Percentiles rank a stretch among this genome's conserved stretches.
Evolutionary conservation across 805 yeast species (phyloP).

Genomic region (Cyberlindnera japonica): DNA sequence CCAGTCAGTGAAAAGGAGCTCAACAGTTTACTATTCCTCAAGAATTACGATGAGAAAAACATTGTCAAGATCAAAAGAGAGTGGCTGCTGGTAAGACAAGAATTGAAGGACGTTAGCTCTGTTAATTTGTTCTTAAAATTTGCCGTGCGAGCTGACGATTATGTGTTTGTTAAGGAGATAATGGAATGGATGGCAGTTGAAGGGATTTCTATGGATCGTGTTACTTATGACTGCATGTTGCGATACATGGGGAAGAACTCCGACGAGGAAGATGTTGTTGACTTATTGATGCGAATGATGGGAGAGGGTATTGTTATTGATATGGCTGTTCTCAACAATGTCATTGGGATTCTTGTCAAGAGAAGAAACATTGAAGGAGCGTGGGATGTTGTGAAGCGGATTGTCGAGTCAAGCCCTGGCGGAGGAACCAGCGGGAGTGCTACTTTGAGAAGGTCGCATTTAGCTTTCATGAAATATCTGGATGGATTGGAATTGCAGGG

Average conservation of each 20-base stretch:
- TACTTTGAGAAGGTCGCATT: constrained; percentile 7
- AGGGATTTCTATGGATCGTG: constrained; percentile 28
- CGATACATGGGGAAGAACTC: constrained; percentile 13
- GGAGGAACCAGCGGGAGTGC: constrained; percentile 1
- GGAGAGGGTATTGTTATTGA: constrained; percentile 13
- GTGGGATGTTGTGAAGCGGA: constrained; percentile 2
- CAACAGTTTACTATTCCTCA: constrained; percentile 22
- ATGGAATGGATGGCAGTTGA: constrained; percentile 17
- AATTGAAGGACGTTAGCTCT: constrained; percentile 17
- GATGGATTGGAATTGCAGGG: constrained; percentile 12
- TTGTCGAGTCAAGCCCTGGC: neutral
- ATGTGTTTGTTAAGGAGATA: constrained; percentile 16
- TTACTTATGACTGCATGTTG: constrained; percentile 27
- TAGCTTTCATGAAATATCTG: constrained; percentile 8
- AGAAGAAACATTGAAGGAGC: constrained; percentile 10
- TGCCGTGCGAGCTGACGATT: constrained; percentile 20
- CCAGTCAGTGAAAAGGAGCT: constrained; percentile 30
- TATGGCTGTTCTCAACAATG: constrained; percentile 7
- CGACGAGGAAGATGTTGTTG: neutral
- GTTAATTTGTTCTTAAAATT: constrained; percentile 29
- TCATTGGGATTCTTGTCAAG: constrained; percentile 8
- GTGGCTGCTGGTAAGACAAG: constrained; percentile 5
- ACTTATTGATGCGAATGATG: constrained; percentile 4
- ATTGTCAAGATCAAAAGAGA: constrained; percentile 6
- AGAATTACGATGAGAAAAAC: constrained; percentile 12